Evolutionary conservation across 140 eudicot genomes (phyloP).

Genomic region (Senecio squalidus): DNA sequence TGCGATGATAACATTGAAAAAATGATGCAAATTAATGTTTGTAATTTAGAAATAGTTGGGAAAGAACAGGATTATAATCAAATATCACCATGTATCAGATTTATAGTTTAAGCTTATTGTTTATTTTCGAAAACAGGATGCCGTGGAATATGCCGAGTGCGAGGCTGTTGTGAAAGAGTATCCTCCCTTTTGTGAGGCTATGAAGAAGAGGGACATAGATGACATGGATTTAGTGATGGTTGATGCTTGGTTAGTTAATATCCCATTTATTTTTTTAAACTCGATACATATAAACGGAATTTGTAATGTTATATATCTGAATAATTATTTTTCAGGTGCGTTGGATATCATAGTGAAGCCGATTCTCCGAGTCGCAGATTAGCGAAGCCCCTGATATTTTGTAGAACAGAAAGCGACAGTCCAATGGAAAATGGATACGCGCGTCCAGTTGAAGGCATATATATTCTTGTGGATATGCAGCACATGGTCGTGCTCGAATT

Average conservation of each 20-base stretch:
- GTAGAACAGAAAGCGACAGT: slow-evolving; percentile 89
- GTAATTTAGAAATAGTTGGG: too few species aligned
- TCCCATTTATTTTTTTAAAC: not conserved
- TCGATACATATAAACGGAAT: too few species aligned
- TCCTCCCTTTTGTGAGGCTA: slow-evolving; percentile 71
- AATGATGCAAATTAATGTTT: not conserved
- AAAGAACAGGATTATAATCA: too few species aligned
- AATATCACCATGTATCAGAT: too few species aligned
- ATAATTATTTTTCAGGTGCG: slow-evolving; percentile 59
- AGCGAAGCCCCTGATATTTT: slow-evolving; percentile 84
- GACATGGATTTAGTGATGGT: slow-evolving; percentile 95
- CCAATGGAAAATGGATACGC: slow-evolving; percentile 94
- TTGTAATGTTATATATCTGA: not conserved
- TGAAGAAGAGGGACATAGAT: slow-evolving; percentile 89
- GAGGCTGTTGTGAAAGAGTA: slow-evolving; percentile 75
- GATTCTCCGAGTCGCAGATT: slow-evolving; percentile 83
- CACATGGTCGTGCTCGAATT: slow-evolving; percentile 80
- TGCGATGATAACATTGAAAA: not conserved
- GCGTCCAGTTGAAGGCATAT: slow-evolving; percentile 88
- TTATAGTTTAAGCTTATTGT: too few species aligned
- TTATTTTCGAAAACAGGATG: slow-evolving; percentile 42
- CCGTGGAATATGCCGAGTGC: slow-evolving; percentile 91
- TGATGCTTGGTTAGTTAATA: slow-evolving; percentile 70
- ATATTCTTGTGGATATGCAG: slow-evolving; percentile 80
- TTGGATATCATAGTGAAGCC: slow-evolving; percentile 72